Percentiles rank a stretch among this genome's conserved stretches.
phyloP scores from a whole-genome alignment of 495 filamentous ascomycete species.

The Filosporella fistucella region DNA sequence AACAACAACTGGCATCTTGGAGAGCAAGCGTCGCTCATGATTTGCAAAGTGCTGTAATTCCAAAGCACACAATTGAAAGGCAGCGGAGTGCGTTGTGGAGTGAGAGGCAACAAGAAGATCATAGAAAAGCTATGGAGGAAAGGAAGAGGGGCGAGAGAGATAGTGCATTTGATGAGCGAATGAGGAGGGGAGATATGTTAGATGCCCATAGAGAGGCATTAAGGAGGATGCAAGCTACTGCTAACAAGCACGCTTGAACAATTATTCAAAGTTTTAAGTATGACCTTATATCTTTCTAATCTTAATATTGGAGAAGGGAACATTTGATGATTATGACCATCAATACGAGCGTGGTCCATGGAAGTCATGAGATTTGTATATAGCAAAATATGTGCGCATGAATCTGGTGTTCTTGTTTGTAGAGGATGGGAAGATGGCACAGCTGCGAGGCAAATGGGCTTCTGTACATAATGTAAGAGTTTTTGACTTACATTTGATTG shows the following conservation, averaged over 20 bases:
- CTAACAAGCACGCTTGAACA: slow-evolving; percentile 39
- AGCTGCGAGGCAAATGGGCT: too few relatives aligned
- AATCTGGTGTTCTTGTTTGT: too few relatives aligned
- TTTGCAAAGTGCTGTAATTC: slow-evolving; percentile 31
- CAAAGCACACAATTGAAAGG: slow-evolving; percentile 34
- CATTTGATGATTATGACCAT: too few relatives aligned
- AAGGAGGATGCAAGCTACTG: slow-evolving; percentile 73
- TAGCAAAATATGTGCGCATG: neutral
- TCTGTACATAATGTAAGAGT: too few relatives aligned
- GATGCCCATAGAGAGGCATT: slow-evolving; percentile 79
- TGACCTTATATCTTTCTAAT: too few relatives aligned
- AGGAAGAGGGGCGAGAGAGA: slow-evolving; percentile 40
- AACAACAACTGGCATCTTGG: slow-evolving; percentile 69
- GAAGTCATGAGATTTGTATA: too few relatives aligned
- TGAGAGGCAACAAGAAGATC: slow-evolving; percentile 41
- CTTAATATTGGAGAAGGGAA: too few relatives aligned
- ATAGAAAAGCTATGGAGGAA: slow-evolving; percentile 38
- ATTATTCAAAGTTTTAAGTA: too few relatives aligned
- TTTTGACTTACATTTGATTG: too few relatives aligned
- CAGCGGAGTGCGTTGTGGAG: slow-evolving; percentile 37
- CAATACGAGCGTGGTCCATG: too few relatives aligned
- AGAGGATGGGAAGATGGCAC: too few relatives aligned
- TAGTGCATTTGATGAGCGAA: slow-evolving; percentile 62
- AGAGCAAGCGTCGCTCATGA: slow-evolving; percentile 67
- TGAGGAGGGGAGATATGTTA: slow-evolving; percentile 71